Conservation (phyloP, 2,329 filamentous ascomycete genomes). For the Venturia effusa region DNA sequence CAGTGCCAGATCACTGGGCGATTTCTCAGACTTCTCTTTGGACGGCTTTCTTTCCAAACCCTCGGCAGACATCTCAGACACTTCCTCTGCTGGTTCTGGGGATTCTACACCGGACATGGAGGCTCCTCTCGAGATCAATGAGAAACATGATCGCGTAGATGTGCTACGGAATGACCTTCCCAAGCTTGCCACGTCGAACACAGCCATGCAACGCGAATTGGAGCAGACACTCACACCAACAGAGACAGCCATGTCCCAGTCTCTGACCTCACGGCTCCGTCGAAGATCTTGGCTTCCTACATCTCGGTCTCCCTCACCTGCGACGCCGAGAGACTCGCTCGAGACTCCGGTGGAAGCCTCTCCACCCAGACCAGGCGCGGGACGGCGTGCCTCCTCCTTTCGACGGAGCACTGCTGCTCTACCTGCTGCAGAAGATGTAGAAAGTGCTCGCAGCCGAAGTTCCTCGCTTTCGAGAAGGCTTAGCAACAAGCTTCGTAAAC, state of each 20-base stretch:
- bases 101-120: slow-evolving; percentile 5
- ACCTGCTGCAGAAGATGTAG: neutral
- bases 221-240: neutral
- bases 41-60: neutral
- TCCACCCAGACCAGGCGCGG: neutral
- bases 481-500: slow-evolving; percentile 8
- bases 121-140: neutral
- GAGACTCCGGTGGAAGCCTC: slow-evolving; percentile 1
- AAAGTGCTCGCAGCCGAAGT: slow-evolving; percentile 5
- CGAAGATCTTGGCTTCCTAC: slow-evolving; percentile 10
- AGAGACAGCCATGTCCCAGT: neutral
- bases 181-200: slow-evolving; percentile 7
- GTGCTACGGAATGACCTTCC: slow-evolving; percentile 5
- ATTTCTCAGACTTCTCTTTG: neutral
- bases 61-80: neutral
- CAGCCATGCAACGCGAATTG: neutral
- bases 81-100: slow-evolving; percentile 1
- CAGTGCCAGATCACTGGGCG: neutral
- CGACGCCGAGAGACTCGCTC: neutral
- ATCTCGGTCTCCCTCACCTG: slow-evolving; percentile 10
- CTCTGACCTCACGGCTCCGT: slow-evolving; percentile 7
- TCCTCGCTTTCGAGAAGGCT: slow-evolving; percentile 1
- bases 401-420: neutral
- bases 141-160: slow-evolving; percentile 4
- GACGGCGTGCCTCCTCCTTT: slow-evolving; percentile 4